These are phyloP conservation scores for Stephanodiscus triporus DNA, from an alignment of 108 stramenopile genomes.

Conservation along the genomic window DNA sequence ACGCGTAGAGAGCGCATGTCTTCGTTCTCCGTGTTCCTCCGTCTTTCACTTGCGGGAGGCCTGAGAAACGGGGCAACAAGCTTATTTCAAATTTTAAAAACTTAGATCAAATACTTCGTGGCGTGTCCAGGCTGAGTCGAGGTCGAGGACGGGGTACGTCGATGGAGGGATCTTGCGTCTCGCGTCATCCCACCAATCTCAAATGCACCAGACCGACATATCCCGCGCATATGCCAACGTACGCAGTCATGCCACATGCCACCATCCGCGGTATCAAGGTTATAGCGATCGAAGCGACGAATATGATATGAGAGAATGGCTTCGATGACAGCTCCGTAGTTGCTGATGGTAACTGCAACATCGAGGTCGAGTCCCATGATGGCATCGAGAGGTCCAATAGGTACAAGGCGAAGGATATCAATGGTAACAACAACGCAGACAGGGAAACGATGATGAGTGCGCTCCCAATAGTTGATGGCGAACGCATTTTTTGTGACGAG, in stretches of 20 bases:
- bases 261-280: constrained; percentile 7
- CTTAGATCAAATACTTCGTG: no score
- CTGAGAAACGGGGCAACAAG: no score
- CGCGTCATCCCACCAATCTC: neutral
- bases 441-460: neutral
- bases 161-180: no score
- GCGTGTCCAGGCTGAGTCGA: no score
- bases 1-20: neutral
- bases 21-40: no score
- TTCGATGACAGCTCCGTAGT: no score
- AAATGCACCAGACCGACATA: constrained; percentile 32
- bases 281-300: neutral
- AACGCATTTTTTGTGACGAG: constrained; percentile 1
- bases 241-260: constrained; percentile 10
- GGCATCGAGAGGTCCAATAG: neutral
- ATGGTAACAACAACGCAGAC: constrained; percentile 5
- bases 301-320: neutral
- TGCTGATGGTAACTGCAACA: neutral
- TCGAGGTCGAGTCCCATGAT: neutral
- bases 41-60: no score
- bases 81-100: no score
- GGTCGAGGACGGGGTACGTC: no score
- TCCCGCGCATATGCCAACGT: constrained; percentile 13
- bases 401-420: neutral
- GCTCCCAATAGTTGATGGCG: neutral